These are phyloP conservation scores for Chaetomidium leptoderma DNA, from an alignment of 495 filamentous ascomycete species.

Conservation along the genomic window DNA sequence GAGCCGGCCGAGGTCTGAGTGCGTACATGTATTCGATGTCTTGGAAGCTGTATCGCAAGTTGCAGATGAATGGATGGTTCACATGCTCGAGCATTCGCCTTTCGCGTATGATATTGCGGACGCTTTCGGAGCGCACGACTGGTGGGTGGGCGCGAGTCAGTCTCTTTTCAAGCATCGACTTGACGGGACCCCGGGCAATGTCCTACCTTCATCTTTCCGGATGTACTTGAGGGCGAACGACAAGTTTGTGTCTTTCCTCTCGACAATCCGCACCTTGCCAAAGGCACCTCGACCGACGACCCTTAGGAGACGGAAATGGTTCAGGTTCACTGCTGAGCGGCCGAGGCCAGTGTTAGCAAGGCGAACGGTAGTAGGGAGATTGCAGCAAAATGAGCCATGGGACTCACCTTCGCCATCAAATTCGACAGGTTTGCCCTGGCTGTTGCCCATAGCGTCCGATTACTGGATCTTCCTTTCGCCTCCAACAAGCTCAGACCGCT, in stretches of 20 bases:
- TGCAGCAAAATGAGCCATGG: background rate
- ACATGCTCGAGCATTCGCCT: slow-evolving; percentile 95
- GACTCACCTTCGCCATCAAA: slow-evolving; percentile 81
- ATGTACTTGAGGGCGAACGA: slow-evolving; percentile 98
- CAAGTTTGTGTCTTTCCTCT: slow-evolving; percentile 85
- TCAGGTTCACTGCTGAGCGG: slow-evolving; percentile 72
- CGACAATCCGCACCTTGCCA: slow-evolving; percentile 96
- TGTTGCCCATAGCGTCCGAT: slow-evolving; percentile 74
- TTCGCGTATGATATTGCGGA: slow-evolving; percentile 96
- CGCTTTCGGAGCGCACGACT: slow-evolving; percentile 97
- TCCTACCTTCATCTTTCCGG: slow-evolving; percentile 92
- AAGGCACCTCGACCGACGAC: slow-evolving; percentile 98
- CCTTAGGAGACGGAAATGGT: slow-evolving; percentile 90
- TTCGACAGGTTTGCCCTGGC: slow-evolving; percentile 85
- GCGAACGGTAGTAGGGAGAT: background rate
- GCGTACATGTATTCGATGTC: slow-evolving; percentile 97
- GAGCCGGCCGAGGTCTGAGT: background rate
- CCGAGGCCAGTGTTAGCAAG: background rate
- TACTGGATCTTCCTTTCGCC: background rate
- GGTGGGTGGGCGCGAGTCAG: slow-evolving; percentile 12
- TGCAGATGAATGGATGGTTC: slow-evolving; percentile 97
- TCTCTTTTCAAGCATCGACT: background rate
- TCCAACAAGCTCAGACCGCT: background rate
- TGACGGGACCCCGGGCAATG: background rate
- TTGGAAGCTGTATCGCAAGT: slow-evolving; percentile 97